Base-by-base conservation (phyloP, 1,284 basidiomycete genomes). In the Trichosporon sp. region DNA sequence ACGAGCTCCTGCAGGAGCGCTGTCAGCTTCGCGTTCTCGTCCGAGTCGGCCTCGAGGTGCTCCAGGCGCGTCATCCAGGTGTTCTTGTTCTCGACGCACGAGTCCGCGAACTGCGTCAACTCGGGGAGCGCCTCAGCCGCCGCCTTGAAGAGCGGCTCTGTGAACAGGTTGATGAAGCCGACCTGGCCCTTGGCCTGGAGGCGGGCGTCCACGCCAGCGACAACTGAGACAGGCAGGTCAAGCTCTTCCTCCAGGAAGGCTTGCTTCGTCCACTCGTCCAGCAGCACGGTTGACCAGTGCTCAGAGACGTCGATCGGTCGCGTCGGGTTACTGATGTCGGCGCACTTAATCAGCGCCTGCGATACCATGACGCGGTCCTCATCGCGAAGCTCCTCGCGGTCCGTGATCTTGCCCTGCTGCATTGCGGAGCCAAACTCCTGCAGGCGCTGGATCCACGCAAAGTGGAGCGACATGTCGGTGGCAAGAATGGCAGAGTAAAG, bases 301-400 rank as follows among this genome's bases (percentile, higher is more conserved):
- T 92, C 88, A 2, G 93, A 93, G 9, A 96, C 91, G 25, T 88
- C 85, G 72, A 93, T 92, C 0, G 95, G 95, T n/a, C 95, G 92
- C 72, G 91, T 90, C 12, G 95, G 94, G 81, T 98, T 98, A 79
- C 92, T 95, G 78, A 98, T 98, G 83, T 98, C 95, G 12, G 93
- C 93, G 77, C 94, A 96, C 83, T 98, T 98, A 82, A 98, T 90
- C 65, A 98, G 85, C 3, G 91, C 91, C 76, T 97, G 92, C 78
- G 92, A 94, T n/a, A 94, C 82, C 68, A 95, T 83, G 27, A 92
- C 85, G 71, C 91, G 87, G 70, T 89, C 86, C 68, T 85, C 83
- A 47, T 78, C 78, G 6, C 58, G 25, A 21, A 73, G 38, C 23
- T 65, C 56, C 11, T 62, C 66, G 32, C 69, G 67, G 21, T 71